Percentiles rank a stretch among this genome's conserved stretches.
phyloP scores from a whole-genome alignment of 164 flowering plant genomes.

The Vitis rupestris region DNA sequence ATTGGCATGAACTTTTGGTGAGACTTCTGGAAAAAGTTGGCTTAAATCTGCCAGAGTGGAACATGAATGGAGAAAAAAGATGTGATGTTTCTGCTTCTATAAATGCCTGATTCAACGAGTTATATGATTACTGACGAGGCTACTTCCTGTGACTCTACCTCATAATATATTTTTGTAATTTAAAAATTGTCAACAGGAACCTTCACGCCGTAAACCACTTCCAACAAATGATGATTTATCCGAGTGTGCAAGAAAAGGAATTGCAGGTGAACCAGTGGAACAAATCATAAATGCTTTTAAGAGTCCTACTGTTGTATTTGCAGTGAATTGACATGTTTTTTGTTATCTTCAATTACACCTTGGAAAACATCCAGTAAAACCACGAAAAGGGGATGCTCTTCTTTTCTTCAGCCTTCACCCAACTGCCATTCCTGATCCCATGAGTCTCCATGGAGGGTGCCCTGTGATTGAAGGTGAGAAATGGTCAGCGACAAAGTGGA shows the following conservation, averaged over 20 bases:
- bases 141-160: too few relatives aligned
- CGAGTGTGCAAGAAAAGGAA: slow-evolving; percentile 84
- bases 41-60: too few relatives aligned
- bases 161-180: background rate
- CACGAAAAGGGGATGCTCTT: slow-evolving; percentile 88
- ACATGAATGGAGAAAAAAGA: background rate
- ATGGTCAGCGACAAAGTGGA: slow-evolving; percentile 99
- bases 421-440: slow-evolving; percentile 61
- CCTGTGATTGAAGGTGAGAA: slow-evolving; percentile 97
- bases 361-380: slow-evolving; percentile 56
- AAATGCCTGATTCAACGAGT: background rate
- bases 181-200: slow-evolving; percentile 35
- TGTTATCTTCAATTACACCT: slow-evolving; percentile 2
- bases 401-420: slow-evolving; percentile 89
- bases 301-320: background rate
- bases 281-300: background rate
- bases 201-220: slow-evolving; percentile 46
- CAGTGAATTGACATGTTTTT: slow-evolving; percentile 5
- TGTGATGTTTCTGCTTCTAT: background rate
- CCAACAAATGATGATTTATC: slow-evolving; percentile 51
- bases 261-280: slow-evolving; percentile 56
- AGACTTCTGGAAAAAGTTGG: too few relatives aligned
- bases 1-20: background rate
- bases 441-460: slow-evolving; percentile 90
- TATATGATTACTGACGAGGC: too few relatives aligned